A percentile compares a stretch with the other conserved stretches of the same genome.
Evolutionary conservation across 192 early-diverging fungal species (phyloP).

Genomic region (Phlyctochytrium arcticum): DNA sequence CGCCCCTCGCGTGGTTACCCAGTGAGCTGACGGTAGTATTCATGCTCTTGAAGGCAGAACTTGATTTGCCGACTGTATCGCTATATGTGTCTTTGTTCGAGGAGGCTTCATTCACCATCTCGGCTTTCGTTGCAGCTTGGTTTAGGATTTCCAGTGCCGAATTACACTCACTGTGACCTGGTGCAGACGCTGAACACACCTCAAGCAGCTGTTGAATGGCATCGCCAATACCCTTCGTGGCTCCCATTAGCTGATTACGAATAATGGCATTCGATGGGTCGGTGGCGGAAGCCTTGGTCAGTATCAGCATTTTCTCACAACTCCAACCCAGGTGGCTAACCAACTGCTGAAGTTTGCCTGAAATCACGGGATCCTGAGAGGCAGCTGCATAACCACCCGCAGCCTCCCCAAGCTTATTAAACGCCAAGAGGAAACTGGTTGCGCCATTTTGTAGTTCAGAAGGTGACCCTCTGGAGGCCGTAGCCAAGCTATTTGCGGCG

Average conservation of each 20-base stretch:
- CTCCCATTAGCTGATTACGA: constrained; percentile 27
- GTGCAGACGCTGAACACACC: constrained; percentile 36
- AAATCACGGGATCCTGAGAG: constrained; percentile 9
- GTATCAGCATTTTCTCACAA: constrained; percentile 15
- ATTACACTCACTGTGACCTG: constrained; percentile 50
- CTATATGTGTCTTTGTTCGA: constrained; percentile 27
- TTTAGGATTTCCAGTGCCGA: constrained; percentile 34
- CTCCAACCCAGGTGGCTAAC: constrained; percentile 4
- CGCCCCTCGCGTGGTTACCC: neutral
- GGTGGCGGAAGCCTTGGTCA: constrained; percentile 21
- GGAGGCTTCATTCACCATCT: constrained; percentile 32
- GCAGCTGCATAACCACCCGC: constrained; percentile 17
- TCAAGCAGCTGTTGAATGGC: constrained; percentile 35
- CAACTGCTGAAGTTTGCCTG: constrained; percentile 1
- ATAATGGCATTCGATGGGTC: constrained; percentile 30
- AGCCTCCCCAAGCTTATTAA: constrained; percentile 29
- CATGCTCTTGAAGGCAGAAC: constrained; percentile 21
- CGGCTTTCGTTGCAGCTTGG: constrained; percentile 16
- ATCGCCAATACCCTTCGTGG: constrained; percentile 34
- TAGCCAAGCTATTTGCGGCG: constrained; percentile 31
- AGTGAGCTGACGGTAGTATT: constrained; percentile 10
- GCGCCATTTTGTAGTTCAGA: constrained; percentile 35
- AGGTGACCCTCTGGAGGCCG: constrained; percentile 26
- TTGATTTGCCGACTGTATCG: constrained; percentile 27
- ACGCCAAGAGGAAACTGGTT: constrained; percentile 20